A percentile compares a stretch with the other conserved stretches of the same genome.
Conservation (phyloP, 495 filamentous ascomycete species). For the Cenococcum geophilum region DNA sequence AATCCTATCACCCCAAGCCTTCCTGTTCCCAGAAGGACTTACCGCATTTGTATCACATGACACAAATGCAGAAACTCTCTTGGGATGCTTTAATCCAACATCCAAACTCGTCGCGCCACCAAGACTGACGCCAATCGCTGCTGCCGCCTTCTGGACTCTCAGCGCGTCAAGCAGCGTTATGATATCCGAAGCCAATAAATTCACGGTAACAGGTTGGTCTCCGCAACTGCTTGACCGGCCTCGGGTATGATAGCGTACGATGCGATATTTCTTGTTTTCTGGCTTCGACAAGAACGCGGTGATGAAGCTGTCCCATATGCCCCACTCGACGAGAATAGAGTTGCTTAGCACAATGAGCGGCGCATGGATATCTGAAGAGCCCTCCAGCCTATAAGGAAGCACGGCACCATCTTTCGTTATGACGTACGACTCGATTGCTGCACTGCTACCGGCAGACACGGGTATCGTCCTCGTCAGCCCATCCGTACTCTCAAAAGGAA, state of each 20-base stretch:
- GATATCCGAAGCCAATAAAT: slow-evolving; percentile 61
- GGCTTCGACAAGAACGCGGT: slow-evolving; percentile 51
- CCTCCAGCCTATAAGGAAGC: slow-evolving; percentile 69
- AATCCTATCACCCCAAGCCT: slow-evolving; percentile 71
- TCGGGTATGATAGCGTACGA: slow-evolving; percentile 66
- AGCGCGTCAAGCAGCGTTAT: slow-evolving; percentile 39
- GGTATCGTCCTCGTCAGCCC: slow-evolving; percentile 47
- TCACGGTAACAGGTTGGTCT: slow-evolving; percentile 51
- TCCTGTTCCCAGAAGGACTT: slow-evolving; percentile 60
- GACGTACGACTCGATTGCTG: slow-evolving; percentile 58
- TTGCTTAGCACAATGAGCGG: slow-evolving; percentile 68
- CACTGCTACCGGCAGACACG: slow-evolving; percentile 37
- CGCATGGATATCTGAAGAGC: slow-evolving; percentile 55
- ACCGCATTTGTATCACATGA: slow-evolving; percentile 72
- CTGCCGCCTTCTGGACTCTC: slow-evolving; percentile 31
- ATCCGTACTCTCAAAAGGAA: slow-evolving; percentile 38
- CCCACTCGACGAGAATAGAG: slow-evolving; percentile 62
- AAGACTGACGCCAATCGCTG: slow-evolving; percentile 65
- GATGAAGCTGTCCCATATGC: slow-evolving; percentile 73
- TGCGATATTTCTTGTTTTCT: slow-evolving; percentile 56
- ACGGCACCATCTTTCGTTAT: slow-evolving; percentile 60
- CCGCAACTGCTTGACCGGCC: slow-evolving; percentile 48
- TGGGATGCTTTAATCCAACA: slow-evolving; percentile 59
- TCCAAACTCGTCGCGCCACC: slow-evolving; percentile 71
- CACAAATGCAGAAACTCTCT: slow-evolving; percentile 54